phyloP scores from a whole-genome alignment of 2,329 filamentous ascomycete genomes.

The Rhinocladiella similis region DNA sequence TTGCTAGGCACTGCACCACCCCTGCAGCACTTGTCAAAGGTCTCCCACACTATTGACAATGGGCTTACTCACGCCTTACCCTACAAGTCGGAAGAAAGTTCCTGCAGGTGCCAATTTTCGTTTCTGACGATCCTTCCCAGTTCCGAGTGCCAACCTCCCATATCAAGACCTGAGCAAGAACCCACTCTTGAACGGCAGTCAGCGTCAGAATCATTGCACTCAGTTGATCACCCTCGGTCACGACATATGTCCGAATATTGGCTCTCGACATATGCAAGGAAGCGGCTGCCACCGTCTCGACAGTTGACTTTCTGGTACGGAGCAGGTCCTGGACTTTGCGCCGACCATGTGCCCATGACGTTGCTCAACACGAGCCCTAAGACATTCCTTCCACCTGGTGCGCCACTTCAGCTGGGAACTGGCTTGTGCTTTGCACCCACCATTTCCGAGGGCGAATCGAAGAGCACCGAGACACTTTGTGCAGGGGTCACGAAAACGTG shows the following conservation, averaged over 20 bases:
- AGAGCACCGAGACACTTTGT: not conserved
- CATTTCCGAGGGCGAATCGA: not conserved
- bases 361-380: slow-evolving; percentile 13
- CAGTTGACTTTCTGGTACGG: not conserved
- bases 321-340: not conserved
- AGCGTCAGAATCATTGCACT: not conserved
- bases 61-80: not conserved
- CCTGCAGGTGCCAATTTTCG: not conserved
- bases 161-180: not conserved
- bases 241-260: not conserved
- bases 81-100: not conserved
- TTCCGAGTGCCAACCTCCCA: not conserved
- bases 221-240: not conserved
- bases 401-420: slow-evolving; percentile 1
- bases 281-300: too few relatives aligned
- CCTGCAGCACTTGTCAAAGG: not conserved
- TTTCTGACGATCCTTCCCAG: slow-evolving; percentile 3
- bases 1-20: slow-evolving; percentile 1
- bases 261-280: not conserved
- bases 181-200: not conserved
- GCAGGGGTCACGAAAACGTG: slow-evolving; percentile 17
- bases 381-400: slow-evolving; percentile 6
- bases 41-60: not conserved
- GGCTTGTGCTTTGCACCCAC: slow-evolving; percentile 1
- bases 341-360: slow-evolving; percentile 2